These are phyloP conservation scores for Fraxinus greggii DNA, from an alignment of 305 asterid genomes.

Conservation along the genomic window DNA sequence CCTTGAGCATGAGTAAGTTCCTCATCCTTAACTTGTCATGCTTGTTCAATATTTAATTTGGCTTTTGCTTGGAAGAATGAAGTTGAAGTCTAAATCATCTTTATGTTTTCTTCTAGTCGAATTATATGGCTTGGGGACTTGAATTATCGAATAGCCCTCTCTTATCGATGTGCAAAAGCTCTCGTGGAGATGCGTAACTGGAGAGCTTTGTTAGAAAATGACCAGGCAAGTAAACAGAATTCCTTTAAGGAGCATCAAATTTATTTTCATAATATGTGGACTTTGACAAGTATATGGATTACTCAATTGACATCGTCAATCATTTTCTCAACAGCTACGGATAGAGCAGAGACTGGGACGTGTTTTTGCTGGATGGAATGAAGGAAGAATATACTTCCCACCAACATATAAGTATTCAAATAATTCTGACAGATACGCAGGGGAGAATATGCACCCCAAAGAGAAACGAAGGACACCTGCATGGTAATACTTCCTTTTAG, in stretches of 20 bases:
- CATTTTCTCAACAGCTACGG: slow-evolving; percentile 61
- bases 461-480: slow-evolving; percentile 97
- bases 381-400: slow-evolving; percentile 88
- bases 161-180: slow-evolving; percentile 91
- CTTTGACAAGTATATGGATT: slow-evolving; percentile 2
- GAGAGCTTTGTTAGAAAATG: slow-evolving; percentile 90
- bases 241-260: background rate
- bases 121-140: slow-evolving; percentile 98
- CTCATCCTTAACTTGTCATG: background rate
- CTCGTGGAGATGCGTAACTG: slow-evolving; percentile 98
- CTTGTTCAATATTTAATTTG: slow-evolving; percentile 10
- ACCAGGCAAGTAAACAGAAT: slow-evolving; percentile 59
- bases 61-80: background rate
- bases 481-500: slow-evolving; percentile 46
- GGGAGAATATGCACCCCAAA: slow-evolving; percentile 75
- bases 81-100: slow-evolving; percentile 5
- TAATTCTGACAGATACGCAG: slow-evolving; percentile 91
- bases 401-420: slow-evolving; percentile 91
- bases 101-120: slow-evolving; percentile 53
- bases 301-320: background rate
- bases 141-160: slow-evolving; percentile 85
- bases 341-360: slow-evolving; percentile 77
- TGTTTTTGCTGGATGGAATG: slow-evolving; percentile 86
- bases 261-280: background rate
- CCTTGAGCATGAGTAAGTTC: slow-evolving; percentile 86